A percentile compares a stretch with the other conserved stretches of the same genome.
Conservation (phyloP, 345 rosid species). For the Lepidium sativum region DNA sequence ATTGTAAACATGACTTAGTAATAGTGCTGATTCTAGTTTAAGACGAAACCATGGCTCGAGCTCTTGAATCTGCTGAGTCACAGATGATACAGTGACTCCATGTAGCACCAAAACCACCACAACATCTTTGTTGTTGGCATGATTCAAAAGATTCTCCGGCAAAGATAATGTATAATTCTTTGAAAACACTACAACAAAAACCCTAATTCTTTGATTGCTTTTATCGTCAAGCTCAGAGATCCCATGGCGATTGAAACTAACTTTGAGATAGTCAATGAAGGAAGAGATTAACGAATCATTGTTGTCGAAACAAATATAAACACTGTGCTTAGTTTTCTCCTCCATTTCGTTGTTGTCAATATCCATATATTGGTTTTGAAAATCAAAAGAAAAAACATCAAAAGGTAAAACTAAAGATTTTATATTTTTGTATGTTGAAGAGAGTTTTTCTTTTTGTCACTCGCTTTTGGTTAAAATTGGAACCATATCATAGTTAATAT, state of each 20-base stretch:
- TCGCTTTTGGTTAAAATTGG: neutral
- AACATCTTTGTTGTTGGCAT: neutral
- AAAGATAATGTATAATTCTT: neutral
- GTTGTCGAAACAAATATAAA: neutral
- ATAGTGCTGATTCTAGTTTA: neutral
- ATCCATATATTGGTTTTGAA: neutral
- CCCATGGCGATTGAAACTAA: neutral
- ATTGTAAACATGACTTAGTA: neutral
- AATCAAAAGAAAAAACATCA: neutral
- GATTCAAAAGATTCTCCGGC: neutral
- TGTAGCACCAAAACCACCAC: neutral
- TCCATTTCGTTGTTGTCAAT: neutral
- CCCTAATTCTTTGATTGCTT: neutral
- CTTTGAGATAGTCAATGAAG: slow-evolving; percentile 1
- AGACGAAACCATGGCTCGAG: neutral
- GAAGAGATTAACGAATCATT: neutral
- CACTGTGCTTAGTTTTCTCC: neutral
- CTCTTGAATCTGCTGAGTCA: neutral
- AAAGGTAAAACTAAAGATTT: neutral
- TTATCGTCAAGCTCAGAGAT: neutral
- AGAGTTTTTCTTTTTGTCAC: neutral
- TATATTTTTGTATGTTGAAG: neutral
- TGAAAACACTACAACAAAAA: slow-evolving; percentile 1
- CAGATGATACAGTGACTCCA: neutral
- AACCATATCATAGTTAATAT: neutral